phyloP scores from a whole-genome alignment of 2,329 filamentous ascomycete genomes.

The Alternaria sp. region DNA sequence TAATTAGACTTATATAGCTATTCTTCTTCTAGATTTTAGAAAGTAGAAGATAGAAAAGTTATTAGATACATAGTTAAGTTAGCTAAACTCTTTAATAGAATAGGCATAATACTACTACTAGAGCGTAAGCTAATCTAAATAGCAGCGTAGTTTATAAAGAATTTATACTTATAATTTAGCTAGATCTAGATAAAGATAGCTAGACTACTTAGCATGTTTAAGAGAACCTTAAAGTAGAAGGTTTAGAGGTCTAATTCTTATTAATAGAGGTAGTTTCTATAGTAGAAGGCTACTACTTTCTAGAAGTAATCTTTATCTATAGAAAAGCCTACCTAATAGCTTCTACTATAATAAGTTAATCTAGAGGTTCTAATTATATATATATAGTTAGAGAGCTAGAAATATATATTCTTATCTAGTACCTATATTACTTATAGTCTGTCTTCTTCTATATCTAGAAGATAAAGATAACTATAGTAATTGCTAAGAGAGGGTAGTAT shows the following conservation, averaged over 20 bases:
- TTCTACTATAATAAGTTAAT: slow-evolving; percentile 49
- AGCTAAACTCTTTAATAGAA: background rate
- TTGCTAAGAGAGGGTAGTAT: slow-evolving; percentile 32
- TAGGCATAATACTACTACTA: slow-evolving; percentile 3
- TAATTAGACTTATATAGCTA: background rate
- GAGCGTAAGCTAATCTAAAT: slow-evolving; percentile 44
- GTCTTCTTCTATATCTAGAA: slow-evolving; percentile 50
- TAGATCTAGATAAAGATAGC: slow-evolving; percentile 55
- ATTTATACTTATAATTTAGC: slow-evolving; percentile 55
- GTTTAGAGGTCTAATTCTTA: slow-evolving; percentile 43
- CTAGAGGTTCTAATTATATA: slow-evolving; percentile 19
- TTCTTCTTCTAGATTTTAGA: background rate
- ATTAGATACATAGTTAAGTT: background rate
- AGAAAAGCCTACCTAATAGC: slow-evolving; percentile 53
- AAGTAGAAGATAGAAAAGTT: background rate
- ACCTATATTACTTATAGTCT: slow-evolving; percentile 47
- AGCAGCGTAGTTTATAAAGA: slow-evolving; percentile 53
- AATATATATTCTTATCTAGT: slow-evolving; percentile 48
- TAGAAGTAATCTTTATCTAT: slow-evolving; percentile 51
- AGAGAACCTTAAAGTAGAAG: slow-evolving; percentile 52
- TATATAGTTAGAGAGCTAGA: slow-evolving; percentile 23
- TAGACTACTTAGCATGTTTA: slow-evolving; percentile 44
- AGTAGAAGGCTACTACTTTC: slow-evolving; percentile 50
- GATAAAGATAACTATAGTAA: slow-evolving; percentile 50
- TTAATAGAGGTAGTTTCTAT: slow-evolving; percentile 54